These are phyloP conservation scores for Dalbergia cultrata DNA, from an alignment of 306 rosid genomes.

Conservation along the genomic window DNA sequence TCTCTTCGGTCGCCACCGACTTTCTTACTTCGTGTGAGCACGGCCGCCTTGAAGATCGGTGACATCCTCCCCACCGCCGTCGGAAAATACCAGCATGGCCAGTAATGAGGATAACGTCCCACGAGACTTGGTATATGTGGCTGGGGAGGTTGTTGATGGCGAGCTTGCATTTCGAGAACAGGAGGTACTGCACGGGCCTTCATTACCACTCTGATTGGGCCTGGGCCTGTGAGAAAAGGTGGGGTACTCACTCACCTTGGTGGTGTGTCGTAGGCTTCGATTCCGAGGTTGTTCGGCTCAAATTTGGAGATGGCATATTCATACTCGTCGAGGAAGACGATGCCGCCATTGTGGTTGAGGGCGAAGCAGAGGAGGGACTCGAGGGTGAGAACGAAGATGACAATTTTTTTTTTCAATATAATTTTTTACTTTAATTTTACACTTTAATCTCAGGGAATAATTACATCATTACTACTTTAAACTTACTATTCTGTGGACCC, in stretches of 20 bases:
- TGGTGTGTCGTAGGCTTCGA: conserved; percentile 84
- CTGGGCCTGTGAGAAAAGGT: conserved; percentile 46
- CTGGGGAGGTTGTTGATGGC: conserved; percentile 90
- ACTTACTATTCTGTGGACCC: too few species aligned
- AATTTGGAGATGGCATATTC: conserved; percentile 76
- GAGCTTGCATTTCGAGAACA: conserved; percentile 88
- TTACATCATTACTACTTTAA: too few species aligned
- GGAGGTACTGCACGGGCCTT: conserved; percentile 82
- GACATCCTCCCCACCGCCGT: conserved; percentile 83
- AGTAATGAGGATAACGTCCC: conserved; percentile 83
- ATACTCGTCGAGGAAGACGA: conserved; percentile 81
- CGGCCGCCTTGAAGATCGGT: conserved; percentile 79
- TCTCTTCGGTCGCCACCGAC: not conserved
- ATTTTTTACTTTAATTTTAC: too few species aligned
- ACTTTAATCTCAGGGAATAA: too few species aligned
- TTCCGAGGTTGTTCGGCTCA: conserved; percentile 73
- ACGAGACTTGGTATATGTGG: conserved; percentile 72
- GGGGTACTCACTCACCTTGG: conserved; percentile 58
- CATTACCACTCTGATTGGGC: conserved; percentile 58
- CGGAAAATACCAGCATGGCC: conserved; percentile 77
- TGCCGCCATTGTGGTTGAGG: conserved; percentile 72
- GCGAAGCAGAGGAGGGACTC: conserved; percentile 90
- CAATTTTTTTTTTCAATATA: too few species aligned
- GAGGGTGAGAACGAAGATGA: conserved; percentile 85
- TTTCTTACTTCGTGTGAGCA: conserved; percentile 73